Percentiles rank a stretch among this genome's conserved stretches.
These are phyloP conservation scores for Hirsutella minnesotensis DNA, from an alignment of 2,329 filamentous ascomycete genomes.

Conservation along the genomic window DNA sequence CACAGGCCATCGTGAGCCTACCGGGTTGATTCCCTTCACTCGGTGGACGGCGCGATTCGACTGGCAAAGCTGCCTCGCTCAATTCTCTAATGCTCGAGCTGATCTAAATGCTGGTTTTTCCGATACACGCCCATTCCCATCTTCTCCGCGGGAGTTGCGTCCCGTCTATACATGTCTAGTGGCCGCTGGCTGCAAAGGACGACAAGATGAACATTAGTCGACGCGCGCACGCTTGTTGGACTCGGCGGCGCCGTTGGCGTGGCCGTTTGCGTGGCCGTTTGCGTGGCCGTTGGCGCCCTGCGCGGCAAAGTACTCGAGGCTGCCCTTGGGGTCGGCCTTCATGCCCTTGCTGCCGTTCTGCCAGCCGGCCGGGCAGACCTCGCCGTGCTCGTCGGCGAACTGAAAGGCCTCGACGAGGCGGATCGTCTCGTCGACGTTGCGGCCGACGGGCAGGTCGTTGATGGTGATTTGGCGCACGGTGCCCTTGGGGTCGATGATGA, in stretches of 20 bases:
- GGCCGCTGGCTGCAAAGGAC: no score
- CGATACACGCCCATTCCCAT: no score
- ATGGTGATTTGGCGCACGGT: slow-evolving; percentile 50
- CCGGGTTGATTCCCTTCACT: no score
- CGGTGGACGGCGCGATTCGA: no score
- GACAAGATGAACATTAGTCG: background rate
- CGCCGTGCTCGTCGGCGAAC: slow-evolving; percentile 75
- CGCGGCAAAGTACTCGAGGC: slow-evolving; percentile 33
- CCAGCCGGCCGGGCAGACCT: slow-evolving; percentile 50
- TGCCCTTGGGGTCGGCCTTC: slow-evolving; percentile 39
- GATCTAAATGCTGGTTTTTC: no score
- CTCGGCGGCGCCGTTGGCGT: background rate
- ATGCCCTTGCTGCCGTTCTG: slow-evolving; percentile 33
- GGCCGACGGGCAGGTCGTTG: slow-evolving; percentile 54
- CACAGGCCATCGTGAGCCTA: no score
- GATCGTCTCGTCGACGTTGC: slow-evolving; percentile 51
- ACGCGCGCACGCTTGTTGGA: background rate
- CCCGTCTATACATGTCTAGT: no score
- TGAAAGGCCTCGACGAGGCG: slow-evolving; percentile 64
- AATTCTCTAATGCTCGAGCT: no score
- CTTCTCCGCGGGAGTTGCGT: no score
- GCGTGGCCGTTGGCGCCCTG: slow-evolving; percentile 6
- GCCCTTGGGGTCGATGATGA: slow-evolving; percentile 55
- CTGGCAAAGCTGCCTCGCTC: no score
- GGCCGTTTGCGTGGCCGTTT: slow-evolving; percentile 7